Percentiles rank a stretch among this genome's conserved stretches.
Evolutionary conservation across 2,329 filamentous ascomycete species (phyloP).

Genomic region (Myriosclerotinia scirpicola): DNA sequence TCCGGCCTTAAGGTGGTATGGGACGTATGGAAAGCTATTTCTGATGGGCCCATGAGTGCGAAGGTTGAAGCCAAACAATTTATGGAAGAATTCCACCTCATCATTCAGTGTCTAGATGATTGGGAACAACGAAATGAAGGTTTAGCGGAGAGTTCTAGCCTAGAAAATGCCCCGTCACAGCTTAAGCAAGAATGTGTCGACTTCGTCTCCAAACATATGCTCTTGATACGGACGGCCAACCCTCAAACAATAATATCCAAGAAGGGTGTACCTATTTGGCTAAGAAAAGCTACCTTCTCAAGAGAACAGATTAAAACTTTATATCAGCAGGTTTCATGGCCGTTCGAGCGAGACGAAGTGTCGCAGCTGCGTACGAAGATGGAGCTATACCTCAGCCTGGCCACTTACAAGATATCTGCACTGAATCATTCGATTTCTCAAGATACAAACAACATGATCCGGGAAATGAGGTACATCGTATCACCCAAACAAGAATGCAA

Average conservation of each 20-base stretch:
- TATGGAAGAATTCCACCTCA: slow-evolving; percentile 31
- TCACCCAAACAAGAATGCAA: neutral
- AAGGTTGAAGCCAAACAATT: slow-evolving; percentile 30
- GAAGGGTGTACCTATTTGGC: slow-evolving; percentile 27
- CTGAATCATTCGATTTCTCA: slow-evolving; percentile 24
- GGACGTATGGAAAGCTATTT: slow-evolving; percentile 30
- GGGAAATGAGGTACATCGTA: slow-evolving; percentile 27
- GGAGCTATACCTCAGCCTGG: slow-evolving; percentile 31
- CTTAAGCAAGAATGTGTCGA: slow-evolving; percentile 26
- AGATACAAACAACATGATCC: slow-evolving; percentile 28
- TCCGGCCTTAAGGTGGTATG: slow-evolving; percentile 35
- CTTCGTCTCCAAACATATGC: slow-evolving; percentile 32
- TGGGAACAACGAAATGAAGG: slow-evolving; percentile 28
- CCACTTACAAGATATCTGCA: slow-evolving; percentile 20
- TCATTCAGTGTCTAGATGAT: slow-evolving; percentile 29
- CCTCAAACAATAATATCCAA: slow-evolving; percentile 26
- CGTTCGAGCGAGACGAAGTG: slow-evolving; percentile 29
- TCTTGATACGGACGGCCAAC: slow-evolving; percentile 31
- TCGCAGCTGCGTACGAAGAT: slow-evolving; percentile 28
- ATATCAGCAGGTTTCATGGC: slow-evolving; percentile 31
- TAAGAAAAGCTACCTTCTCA: slow-evolving; percentile 27
- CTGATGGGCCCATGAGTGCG: slow-evolving; percentile 33
- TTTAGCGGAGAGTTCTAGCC: slow-evolving; percentile 20
- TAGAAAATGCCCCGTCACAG: slow-evolving; percentile 26
- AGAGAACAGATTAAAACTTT: slow-evolving; percentile 25